Evolutionary conservation across 768 basidiomycete genomes (phyloP).

Genomic region (Phylloporus sp.): DNA sequence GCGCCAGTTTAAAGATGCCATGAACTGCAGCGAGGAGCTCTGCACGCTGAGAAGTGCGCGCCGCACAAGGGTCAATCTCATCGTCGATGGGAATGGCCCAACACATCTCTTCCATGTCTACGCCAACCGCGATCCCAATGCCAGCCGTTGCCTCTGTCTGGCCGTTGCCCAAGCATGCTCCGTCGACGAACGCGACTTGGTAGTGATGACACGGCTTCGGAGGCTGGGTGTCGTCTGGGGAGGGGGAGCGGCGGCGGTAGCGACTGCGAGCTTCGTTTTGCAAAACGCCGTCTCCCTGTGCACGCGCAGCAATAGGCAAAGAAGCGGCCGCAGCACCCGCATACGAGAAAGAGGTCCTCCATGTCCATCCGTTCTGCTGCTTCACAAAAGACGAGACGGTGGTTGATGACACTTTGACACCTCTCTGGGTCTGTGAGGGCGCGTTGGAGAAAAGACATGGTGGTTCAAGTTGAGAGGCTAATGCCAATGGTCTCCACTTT

Average conservation of each 20-base stretch:
- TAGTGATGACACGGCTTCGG: constrained; percentile 22
- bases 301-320: constrained; percentile 14
- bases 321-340: constrained; percentile 11
- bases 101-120: constrained; percentile 5
- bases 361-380: not conserved
- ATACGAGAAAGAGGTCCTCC: constrained; percentile 8
- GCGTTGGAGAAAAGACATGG: constrained; percentile 12
- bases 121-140: constrained; percentile 29
- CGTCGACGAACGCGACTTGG: constrained; percentile 34
- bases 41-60: constrained; percentile 32
- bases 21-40: constrained; percentile 33
- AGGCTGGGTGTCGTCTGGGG: not conserved
- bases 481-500: too few species aligned
- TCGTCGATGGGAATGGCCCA: constrained; percentile 26
- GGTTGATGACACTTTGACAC: constrained; percentile 13
- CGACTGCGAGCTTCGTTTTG: not conserved
- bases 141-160: constrained; percentile 23
- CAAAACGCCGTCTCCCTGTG: not conserved
- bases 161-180: constrained; percentile 33
- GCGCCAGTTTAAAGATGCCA: constrained; percentile 18
- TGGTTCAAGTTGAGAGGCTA: not conserved
- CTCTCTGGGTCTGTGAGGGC: not conserved
- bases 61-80: constrained; percentile 14
- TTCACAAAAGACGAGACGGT: constrained; percentile 16
- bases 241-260: not conserved